Percentiles rank a stretch among this genome's conserved stretches.
phyloP scores from a whole-genome alignment of 2,329 filamentous ascomycete genomes.

The Colletotrichum graminicola region DNA sequence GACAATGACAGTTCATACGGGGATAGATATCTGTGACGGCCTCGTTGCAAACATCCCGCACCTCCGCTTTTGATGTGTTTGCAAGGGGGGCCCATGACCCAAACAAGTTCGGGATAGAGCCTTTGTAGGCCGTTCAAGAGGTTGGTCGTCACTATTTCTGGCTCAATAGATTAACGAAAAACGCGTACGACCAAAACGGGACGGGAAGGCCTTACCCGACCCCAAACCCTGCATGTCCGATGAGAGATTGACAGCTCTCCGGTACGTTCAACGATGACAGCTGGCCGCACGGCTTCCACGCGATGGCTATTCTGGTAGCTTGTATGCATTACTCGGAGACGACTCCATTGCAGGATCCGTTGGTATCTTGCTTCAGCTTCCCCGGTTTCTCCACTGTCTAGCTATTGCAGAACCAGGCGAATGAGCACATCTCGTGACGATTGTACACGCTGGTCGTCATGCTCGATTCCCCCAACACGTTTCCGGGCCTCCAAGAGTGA shows the following conservation, averaged over 20 bases:
- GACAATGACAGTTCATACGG: no score
- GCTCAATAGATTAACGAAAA: no score
- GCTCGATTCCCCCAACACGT: background rate
- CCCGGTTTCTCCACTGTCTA: background rate
- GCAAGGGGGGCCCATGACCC: background rate
- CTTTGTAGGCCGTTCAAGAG: background rate
- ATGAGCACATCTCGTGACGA: background rate
- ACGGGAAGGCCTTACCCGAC: no score
- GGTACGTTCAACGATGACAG: background rate
- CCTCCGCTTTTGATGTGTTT: background rate
- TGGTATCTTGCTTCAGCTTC: background rate
- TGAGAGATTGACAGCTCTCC: no score
- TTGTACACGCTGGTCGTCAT: background rate
- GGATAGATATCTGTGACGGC: background rate
- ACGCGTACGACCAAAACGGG: no score
- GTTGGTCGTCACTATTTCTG: no score
- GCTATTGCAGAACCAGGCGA: background rate
- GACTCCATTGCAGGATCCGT: slow-evolving; percentile 3
- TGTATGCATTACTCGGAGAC: background rate
- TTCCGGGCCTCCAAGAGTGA: background rate
- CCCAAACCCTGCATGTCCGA: no score
- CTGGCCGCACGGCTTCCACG: background rate
- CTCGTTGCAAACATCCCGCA: background rate
- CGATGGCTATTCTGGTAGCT: background rate
- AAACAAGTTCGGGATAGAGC: background rate